A percentile compares a stretch with the other conserved stretches of the same genome.
phyloP scores from a whole-genome alignment of 371 early-diverging fungal genomes.

The Rhizopus sp. region DNA sequence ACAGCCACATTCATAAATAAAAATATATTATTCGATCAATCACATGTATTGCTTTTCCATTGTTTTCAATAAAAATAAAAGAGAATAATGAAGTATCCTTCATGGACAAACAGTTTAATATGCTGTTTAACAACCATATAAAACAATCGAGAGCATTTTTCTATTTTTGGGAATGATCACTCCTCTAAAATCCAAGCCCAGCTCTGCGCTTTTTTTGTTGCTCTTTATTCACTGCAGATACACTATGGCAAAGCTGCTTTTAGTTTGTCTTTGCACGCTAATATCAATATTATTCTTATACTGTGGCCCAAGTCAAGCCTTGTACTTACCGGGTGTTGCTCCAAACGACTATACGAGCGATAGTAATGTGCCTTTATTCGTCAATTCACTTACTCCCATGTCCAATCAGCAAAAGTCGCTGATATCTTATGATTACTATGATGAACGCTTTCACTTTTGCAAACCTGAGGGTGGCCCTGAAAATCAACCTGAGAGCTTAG shows the following conservation, averaged over 20 bases:
- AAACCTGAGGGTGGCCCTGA: constrained; percentile 68
- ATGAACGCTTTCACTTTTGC: constrained; percentile 86
- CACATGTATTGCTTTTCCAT: no score
- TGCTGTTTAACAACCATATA: no score
- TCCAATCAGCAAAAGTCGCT: constrained; percentile 66
- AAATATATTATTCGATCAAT: no score
- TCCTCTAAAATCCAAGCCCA: neutral
- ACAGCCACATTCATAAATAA: no score
- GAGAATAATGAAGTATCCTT: no score
- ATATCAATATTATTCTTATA: neutral
- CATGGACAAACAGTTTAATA: no score
- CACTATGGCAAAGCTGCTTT: neutral
- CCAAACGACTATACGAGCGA: constrained; percentile 82
- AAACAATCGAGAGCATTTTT: no score
- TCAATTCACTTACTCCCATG: constrained; percentile 89
- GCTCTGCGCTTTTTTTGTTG: neutral
- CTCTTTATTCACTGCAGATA: no score
- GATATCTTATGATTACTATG: constrained; percentile 87
- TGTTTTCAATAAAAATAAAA: no score
- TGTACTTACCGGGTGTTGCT: constrained; percentile 95
- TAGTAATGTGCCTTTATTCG: constrained; percentile 74
- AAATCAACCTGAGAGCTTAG: constrained; percentile 82
- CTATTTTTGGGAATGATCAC: no score
- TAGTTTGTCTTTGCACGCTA: neutral
- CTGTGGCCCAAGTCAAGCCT: constrained; percentile 40